phyloP scores from a whole-genome alignment of 192 early-diverging fungal species.

The Linnemannia elongata region DNA sequence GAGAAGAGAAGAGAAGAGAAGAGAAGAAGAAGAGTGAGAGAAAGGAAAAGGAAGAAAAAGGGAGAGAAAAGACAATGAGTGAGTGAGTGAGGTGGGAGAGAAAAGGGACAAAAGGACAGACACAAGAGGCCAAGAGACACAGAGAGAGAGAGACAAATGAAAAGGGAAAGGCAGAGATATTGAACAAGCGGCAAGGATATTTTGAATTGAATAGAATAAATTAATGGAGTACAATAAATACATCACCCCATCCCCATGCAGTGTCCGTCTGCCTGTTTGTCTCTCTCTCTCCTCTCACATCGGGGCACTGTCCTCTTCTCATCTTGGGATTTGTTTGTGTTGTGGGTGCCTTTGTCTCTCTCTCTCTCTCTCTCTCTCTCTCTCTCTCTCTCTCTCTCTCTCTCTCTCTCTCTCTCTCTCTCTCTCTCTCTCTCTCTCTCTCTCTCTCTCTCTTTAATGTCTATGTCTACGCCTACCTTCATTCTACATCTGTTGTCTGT shows the following conservation, averaged over 20 bases:
- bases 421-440: neutral
- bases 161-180: neutral
- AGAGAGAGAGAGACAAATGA: neutral
- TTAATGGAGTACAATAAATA: too few species aligned
- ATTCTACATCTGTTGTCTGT: too few species aligned
- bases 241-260: too few species aligned
- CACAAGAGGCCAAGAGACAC: too few species aligned
- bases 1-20: conserved; percentile 6
- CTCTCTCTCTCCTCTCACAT: too few species aligned
- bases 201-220: neutral
- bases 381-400: too few species aligned
- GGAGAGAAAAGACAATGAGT: neutral
- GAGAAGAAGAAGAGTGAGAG: neutral
- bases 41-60: conserved; percentile 7
- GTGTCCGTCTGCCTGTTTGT: neutral
- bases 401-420: neutral
- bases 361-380: neutral
- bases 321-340: too few species aligned
- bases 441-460: too few species aligned
- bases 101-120: neutral
- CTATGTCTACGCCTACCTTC: too few species aligned
- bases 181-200: too few species aligned
- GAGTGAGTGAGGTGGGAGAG: neutral
- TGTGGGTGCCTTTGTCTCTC: too few species aligned
- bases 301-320: neutral